A percentile compares a stretch with the other conserved stretches of the same genome.
Evolutionary conservation across 2,329 filamentous ascomycete genomes (phyloP).

Genomic region (Botrytis sinoallii): DNA sequence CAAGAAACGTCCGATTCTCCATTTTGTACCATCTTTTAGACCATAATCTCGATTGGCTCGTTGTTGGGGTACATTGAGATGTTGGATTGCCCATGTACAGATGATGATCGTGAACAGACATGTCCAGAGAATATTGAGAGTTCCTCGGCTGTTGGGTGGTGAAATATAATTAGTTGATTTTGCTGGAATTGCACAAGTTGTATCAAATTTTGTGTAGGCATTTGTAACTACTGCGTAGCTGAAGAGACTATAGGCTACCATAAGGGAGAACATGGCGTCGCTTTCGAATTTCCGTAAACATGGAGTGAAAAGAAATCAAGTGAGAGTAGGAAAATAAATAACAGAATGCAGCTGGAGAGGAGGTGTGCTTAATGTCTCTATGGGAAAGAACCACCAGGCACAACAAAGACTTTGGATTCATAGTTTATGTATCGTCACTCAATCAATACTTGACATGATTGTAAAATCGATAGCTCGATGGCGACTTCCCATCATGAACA

Average conservation of each 20-base stretch:
- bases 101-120: slow-evolving; percentile 26
- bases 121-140: slow-evolving; percentile 29
- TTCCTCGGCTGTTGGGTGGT: slow-evolving; percentile 25
- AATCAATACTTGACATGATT: neutral
- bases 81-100: slow-evolving; percentile 26
- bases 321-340: neutral
- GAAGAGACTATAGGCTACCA: neutral
- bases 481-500: neutral
- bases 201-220: slow-evolving; percentile 7
- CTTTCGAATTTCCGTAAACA: neutral
- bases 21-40: slow-evolving; percentile 10
- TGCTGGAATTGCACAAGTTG: slow-evolving; percentile 11
- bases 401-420: neutral
- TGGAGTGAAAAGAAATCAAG: neutral
- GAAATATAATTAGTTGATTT: slow-evolving; percentile 15
- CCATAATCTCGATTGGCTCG: neutral
- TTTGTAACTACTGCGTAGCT: neutral
- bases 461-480: neutral
- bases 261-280: neutral
- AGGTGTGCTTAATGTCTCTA: neutral
- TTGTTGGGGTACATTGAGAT: slow-evolving; percentile 29
- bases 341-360: too few species aligned
- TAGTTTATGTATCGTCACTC: neutral
- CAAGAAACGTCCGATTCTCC: neutral
- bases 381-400: neutral